phyloP scores from a whole-genome alignment of 2,329 filamentous ascomycete genomes.

The Diaporthe ilicicola region DNA sequence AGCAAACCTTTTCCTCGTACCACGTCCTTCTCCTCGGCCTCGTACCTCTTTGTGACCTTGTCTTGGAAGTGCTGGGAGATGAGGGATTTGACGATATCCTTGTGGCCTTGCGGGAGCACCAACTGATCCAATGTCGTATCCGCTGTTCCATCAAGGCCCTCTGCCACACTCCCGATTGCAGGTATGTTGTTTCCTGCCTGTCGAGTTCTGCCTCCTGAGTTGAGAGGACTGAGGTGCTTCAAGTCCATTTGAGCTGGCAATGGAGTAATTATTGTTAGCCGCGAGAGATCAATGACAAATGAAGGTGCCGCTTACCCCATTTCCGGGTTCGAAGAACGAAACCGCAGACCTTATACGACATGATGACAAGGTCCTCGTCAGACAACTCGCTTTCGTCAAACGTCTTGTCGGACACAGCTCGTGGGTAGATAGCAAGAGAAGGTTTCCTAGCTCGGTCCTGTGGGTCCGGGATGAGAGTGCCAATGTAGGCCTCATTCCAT shows the following conservation, averaged over 20 bases:
- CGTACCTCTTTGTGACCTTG: conserved; percentile 31
- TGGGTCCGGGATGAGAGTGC: not conserved
- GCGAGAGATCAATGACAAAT: not conserved
- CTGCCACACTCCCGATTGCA: not conserved
- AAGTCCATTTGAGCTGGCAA: not conserved
- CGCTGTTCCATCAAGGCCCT: not conserved
- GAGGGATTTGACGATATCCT: conserved; percentile 42
- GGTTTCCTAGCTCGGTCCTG: not conserved
- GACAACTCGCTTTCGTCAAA: conserved; percentile 2
- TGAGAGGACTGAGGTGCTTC: not conserved
- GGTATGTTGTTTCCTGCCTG: not conserved
- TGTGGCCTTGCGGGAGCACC: conserved; percentile 39
- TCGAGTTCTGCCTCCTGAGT: not conserved
- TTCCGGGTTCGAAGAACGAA: conserved; percentile 44
- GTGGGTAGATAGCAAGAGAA: not conserved
- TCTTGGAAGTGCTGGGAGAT: conserved; percentile 44
- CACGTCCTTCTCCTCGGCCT: conserved; percentile 41
- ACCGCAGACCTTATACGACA: conserved; percentile 44
- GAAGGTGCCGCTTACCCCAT: conserved; percentile 41
- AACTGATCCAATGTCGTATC: conserved; percentile 39
- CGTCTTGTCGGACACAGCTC: not conserved
- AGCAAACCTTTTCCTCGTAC: conserved; percentile 44
- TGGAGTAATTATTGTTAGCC: not conserved
- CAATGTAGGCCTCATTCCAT: not conserved
- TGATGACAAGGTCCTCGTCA: conserved; percentile 43